Evolutionary conservation across 352 stramenopile species (phyloP).

Genomic region (Phytophthora hybrid): DNA sequence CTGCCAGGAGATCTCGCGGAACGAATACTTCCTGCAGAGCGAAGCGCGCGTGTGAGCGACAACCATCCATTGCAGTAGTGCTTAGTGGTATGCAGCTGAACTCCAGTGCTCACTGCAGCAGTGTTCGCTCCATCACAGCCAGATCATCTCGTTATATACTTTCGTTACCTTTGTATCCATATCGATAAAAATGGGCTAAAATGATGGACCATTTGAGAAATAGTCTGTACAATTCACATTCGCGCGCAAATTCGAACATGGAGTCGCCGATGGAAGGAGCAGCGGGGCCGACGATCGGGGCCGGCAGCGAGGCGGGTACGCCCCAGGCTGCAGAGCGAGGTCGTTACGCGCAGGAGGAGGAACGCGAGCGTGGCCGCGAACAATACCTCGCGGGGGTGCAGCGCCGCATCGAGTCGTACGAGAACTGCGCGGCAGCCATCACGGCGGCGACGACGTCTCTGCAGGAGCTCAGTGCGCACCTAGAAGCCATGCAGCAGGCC

Average conservation of each 20-base stretch:
- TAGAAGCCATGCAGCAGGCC: slow-evolving; percentile 70
- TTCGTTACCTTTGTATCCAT: neutral
- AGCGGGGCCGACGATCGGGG: slow-evolving; percentile 2
- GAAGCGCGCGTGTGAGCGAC: slow-evolving; percentile 34
- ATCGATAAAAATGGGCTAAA: too few relatives aligned
- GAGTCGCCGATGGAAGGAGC: slow-evolving; percentile 26
- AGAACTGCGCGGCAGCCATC: slow-evolving; percentile 67
- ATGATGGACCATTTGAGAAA: neutral
- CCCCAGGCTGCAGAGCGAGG: slow-evolving; percentile 10
- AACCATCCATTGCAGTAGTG: too few relatives aligned
- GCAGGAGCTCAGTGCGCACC: slow-evolving; percentile 68
- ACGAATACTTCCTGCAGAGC: slow-evolving; percentile 68
- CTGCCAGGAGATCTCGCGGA: slow-evolving; percentile 76
- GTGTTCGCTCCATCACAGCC: neutral
- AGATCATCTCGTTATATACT: too few relatives aligned
- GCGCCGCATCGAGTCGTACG: slow-evolving; percentile 68
- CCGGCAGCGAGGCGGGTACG: slow-evolving; percentile 21
- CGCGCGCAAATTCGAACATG: slow-evolving; percentile 11
- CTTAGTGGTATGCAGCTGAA: too few relatives aligned
- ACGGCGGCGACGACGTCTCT: slow-evolving; percentile 61
- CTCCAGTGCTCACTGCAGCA: neutral
- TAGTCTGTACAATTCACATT: neutral
- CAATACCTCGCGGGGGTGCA: slow-evolving; percentile 58
- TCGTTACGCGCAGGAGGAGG: slow-evolving; percentile 22
- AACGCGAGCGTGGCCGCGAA: slow-evolving; percentile 35